Evolutionary conservation across 2,329 filamentous ascomycete species (phyloP).

Genomic region (Ophiocordyceps unilateralis): DNA sequence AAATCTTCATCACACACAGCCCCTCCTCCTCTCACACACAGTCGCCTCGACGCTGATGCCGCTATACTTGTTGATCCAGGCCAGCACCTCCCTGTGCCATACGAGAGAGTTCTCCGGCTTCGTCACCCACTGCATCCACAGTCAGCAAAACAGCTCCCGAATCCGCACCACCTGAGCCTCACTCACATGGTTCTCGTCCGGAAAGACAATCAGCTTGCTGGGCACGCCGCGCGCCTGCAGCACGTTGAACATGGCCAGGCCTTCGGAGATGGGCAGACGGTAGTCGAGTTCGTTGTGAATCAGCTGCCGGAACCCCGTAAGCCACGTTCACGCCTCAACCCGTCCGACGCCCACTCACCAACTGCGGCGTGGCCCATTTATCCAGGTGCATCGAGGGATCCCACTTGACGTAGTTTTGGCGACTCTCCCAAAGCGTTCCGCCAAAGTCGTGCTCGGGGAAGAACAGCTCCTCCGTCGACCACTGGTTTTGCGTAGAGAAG

Average conservation of each 20-base stretch:
- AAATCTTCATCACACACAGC: too few relatives aligned
- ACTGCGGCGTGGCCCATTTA: constrained; percentile 72
- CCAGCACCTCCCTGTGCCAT: constrained; percentile 76
- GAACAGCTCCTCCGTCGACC: constrained; percentile 51
- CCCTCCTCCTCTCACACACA: too few relatives aligned
- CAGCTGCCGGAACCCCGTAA: too few relatives aligned
- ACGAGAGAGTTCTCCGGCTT: constrained; percentile 82
- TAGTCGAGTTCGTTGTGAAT: constrained; percentile 90
- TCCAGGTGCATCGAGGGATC: constrained; percentile 46
- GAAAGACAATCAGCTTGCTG: constrained; percentile 66
- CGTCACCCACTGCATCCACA: constrained; percentile 48
- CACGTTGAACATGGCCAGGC: constrained; percentile 70
- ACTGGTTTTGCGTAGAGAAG: constrained; percentile 53
- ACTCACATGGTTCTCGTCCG: constrained; percentile 47
- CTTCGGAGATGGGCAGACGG: constrained; percentile 69
- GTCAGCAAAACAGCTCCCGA: not conserved
- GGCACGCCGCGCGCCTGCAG: constrained; percentile 59
- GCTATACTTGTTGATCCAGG: constrained; percentile 54
- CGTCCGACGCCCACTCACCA: constrained; percentile 35
- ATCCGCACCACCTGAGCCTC: not conserved
- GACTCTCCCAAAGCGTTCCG: constrained; percentile 42
- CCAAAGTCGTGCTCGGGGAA: constrained; percentile 53
- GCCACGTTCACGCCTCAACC: too few relatives aligned
- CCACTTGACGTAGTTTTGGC: constrained; percentile 49
- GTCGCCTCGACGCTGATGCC: too few relatives aligned